Evolutionary conservation across 1,284 basidiomycete species (phyloP), one percentile per base, ranked within the genome.

Genomic region (Gymnopus androsaceus): DNA sequence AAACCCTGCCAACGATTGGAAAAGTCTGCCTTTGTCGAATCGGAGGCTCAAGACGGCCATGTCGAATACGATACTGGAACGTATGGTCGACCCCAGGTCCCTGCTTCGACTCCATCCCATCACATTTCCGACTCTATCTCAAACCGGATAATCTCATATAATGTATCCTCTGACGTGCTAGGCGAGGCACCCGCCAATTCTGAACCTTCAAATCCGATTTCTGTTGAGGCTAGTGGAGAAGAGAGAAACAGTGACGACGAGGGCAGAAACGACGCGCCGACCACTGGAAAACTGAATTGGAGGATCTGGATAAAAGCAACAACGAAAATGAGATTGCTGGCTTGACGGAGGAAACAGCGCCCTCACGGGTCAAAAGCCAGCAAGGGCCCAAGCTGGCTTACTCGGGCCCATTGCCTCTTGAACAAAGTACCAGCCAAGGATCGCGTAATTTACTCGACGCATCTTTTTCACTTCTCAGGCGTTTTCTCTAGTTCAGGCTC

Each of bases 21-120:
- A 15, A 77, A 77, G 56, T 82, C 82, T 0, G 84, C 81, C 56
- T 88, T 82, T 61, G 72, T 90, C 17, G 80, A 81, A 56, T 79
- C 75, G 7, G 87, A 90, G 68, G 88, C 88, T 11, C 80, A 85
- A 60, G 88, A 90, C 64, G 88, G 85, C 4, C 88, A 90, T 58
- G 88, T 90, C 52, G 88, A 90, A 78, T 79, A 0, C 84, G 81
- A 0, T 83, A 82, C 0, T 19, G 70, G 72, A 50, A 83, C 79
- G 0, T 84, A 84, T 68, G 80, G 81, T 31, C 73, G 77, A 42
- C 72, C 74, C 19, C 61, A 67, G 36, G 67, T 67, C 42, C 45
- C 60, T 33, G 67, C 65, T 57, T 58, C 62, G 36, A 66, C 68
- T 23, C 56, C 61, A 34, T 59, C 66, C 12, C 55, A 56, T 19